Conservation (phyloP, 805 yeast species). For the Candida loeiensis region DNA sequence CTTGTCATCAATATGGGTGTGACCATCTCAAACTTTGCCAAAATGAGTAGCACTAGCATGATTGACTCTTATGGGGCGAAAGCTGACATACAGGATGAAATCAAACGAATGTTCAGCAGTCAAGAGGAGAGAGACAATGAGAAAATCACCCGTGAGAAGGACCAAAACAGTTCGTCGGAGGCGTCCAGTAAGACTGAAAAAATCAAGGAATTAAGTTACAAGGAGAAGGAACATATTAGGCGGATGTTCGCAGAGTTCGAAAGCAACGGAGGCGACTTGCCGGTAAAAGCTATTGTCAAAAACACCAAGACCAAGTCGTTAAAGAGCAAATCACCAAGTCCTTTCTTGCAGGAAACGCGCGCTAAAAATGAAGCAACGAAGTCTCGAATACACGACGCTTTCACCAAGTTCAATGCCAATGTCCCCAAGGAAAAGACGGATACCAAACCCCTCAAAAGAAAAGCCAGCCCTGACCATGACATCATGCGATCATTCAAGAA, state of each 20-base stretch:
- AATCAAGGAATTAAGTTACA: neutral
- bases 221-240: slow-evolving; percentile 17
- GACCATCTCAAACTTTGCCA: slow-evolving; percentile 52
- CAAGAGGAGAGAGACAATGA: slow-evolving; percentile 1
- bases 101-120: slow-evolving; percentile 14
- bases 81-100: slow-evolving; percentile 9
- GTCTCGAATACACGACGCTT: slow-evolving; percentile 3
- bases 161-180: neutral
- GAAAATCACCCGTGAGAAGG: slow-evolving; percentile 1
- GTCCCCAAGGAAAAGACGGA: neutral
- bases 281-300: neutral
- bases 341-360: neutral
- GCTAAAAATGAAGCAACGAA: neutral
- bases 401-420: slow-evolving; percentile 3
- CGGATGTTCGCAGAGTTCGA: slow-evolving; percentile 23
- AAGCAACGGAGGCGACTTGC: neutral
- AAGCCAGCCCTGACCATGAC: slow-evolving; percentile 5
- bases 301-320: neutral
- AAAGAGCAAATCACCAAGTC: neutral
- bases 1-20: slow-evolving; percentile 52
- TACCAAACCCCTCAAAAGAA: neutral
- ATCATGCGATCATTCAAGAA: slow-evolving; percentile 10
- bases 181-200: slow-evolving; percentile 15
- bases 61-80: slow-evolving; percentile 28
- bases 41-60: slow-evolving; percentile 31